phyloP scores from a whole-genome alignment of 768 basidiomycete species.

The Xerocomus spinulosus region DNA sequence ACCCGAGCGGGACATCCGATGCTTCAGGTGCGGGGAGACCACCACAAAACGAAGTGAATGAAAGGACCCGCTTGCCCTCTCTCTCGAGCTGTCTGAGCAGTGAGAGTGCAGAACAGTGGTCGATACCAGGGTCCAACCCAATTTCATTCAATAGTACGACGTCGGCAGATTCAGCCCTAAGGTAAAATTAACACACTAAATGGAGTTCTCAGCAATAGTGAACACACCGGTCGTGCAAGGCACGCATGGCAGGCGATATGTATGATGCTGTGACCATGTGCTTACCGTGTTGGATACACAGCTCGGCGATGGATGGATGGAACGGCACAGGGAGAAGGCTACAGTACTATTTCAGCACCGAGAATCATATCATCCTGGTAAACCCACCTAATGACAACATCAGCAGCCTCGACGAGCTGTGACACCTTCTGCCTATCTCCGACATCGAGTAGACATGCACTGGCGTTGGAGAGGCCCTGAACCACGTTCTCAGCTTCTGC shows the following conservation, averaged over 20 bases:
- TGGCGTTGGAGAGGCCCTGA: slow-evolving; percentile 45
- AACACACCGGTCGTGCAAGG: slow-evolving; percentile 55
- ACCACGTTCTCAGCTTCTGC: slow-evolving; percentile 50
- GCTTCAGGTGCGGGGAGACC: slow-evolving; percentile 65
- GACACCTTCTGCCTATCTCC: slow-evolving; percentile 42
- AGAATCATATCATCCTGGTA: not conserved
- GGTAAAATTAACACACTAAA: not conserved
- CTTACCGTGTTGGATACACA: slow-evolving; percentile 64
- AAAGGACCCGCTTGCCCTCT: slow-evolving; percentile 38
- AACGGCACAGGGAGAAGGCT: slow-evolving; percentile 79
- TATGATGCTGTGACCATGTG: slow-evolving; percentile 93
- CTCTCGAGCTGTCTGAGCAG: slow-evolving; percentile 27
- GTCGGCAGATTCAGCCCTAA: slow-evolving; percentile 43
- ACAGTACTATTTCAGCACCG: not conserved
- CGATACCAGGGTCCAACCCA: too few relatives aligned
- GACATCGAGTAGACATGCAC: slow-evolving; percentile 58
- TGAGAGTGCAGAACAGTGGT: slow-evolving; percentile 70
- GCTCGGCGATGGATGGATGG: slow-evolving; percentile 65
- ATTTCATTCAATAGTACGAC: too few relatives aligned
- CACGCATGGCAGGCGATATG: slow-evolving; percentile 71
- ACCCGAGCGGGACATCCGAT: slow-evolving; percentile 64
- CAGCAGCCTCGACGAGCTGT: slow-evolving; percentile 54
- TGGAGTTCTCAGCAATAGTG: not conserved
- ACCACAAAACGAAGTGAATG: too few relatives aligned
- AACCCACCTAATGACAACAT: slow-evolving; percentile 79